Percentiles rank a stretch among this genome's conserved stretches.
Conservation (phyloP, 2,329 filamentous ascomycete species). For the Setomelanomma holmii region DNA sequence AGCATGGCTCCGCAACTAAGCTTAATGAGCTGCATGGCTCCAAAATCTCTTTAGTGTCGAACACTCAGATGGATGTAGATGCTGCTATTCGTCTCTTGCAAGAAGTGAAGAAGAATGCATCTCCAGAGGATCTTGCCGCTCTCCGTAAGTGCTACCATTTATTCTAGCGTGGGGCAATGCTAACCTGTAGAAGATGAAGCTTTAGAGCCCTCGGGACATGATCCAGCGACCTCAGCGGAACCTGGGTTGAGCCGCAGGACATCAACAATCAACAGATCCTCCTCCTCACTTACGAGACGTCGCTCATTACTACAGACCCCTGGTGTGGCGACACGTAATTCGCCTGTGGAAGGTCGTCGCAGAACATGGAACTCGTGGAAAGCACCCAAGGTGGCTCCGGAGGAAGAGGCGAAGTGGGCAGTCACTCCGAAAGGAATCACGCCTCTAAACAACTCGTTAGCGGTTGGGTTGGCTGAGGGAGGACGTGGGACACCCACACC, state of each 20-base stretch:
- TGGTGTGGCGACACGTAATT: constrained; percentile 47
- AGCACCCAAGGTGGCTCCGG: constrained; percentile 27
- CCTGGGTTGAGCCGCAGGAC: constrained; percentile 26
- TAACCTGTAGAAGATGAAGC: constrained; percentile 37
- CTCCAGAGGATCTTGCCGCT: constrained; percentile 57
- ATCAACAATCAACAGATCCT: constrained; percentile 31
- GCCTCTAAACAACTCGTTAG: constrained; percentile 28
- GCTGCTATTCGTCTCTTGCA: constrained; percentile 55
- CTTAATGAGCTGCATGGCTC: constrained; percentile 33
- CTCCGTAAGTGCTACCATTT: constrained; percentile 45
- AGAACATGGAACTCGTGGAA: constrained; percentile 45
- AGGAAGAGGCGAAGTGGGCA: constrained; percentile 43
- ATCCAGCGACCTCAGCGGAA: constrained; percentile 13
- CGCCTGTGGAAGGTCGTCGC: constrained; percentile 41
- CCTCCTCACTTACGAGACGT: constrained; percentile 43
- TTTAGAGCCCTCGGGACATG: constrained; percentile 26
- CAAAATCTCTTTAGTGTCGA: constrained; percentile 40
- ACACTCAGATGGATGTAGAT: constrained; percentile 51
- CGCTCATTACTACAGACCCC: constrained; percentile 51
- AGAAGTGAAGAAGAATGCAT: constrained; percentile 56
- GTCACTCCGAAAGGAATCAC: constrained; percentile 18
- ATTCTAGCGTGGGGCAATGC: no score
- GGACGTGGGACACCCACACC: constrained; percentile 25
- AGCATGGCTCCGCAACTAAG: constrained; percentile 29
- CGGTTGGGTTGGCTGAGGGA: constrained; percentile 30